A percentile compares a stretch with the other conserved stretches of the same genome.
These are phyloP conservation scores for Elaeis oleifera DNA, from an alignment of 202 grass and related monocot genomes.

Conservation along the genomic window DNA sequence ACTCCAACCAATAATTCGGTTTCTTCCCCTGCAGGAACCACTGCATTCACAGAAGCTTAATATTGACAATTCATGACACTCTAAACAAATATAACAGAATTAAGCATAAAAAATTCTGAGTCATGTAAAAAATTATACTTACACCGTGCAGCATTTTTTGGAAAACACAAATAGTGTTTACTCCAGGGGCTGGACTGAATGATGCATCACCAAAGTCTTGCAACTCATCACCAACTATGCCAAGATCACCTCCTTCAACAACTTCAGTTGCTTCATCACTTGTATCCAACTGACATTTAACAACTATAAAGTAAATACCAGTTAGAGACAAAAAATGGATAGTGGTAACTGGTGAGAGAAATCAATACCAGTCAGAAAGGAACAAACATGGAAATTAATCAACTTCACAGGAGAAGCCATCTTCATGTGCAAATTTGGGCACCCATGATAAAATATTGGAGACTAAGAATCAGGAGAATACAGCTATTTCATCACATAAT, in stretches of 20 bases:
- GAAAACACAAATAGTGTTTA: slow-evolving; percentile 15
- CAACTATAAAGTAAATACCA: slow-evolving; percentile 9
- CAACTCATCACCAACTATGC: slow-evolving; percentile 44
- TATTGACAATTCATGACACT: no score
- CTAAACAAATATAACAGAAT: no score
- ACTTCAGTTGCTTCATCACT: slow-evolving; percentile 33
- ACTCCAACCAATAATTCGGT: slow-evolving; percentile 18
- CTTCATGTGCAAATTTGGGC: no score
- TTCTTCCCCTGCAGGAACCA: slow-evolving; percentile 22
- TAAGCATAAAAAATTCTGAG: not conserved
- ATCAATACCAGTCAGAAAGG: no score
- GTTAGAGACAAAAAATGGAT: no score
- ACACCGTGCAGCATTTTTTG: slow-evolving; percentile 22
- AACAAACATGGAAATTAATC: no score
- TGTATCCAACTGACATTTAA: slow-evolving; percentile 30
- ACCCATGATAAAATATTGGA: no score
- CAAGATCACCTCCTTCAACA: slow-evolving; percentile 39
- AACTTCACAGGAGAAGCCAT: no score
- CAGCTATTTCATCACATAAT: no score
- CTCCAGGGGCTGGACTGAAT: slow-evolving; percentile 21
- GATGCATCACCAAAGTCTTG: slow-evolving; percentile 31
- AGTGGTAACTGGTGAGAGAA: no score
- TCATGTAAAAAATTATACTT: not conserved
- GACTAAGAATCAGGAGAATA: no score
- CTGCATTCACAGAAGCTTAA: not conserved